Evolutionary conservation across 108 stramenopile species (phyloP).

Genomic region (Thalassiosira profunda): DNA sequence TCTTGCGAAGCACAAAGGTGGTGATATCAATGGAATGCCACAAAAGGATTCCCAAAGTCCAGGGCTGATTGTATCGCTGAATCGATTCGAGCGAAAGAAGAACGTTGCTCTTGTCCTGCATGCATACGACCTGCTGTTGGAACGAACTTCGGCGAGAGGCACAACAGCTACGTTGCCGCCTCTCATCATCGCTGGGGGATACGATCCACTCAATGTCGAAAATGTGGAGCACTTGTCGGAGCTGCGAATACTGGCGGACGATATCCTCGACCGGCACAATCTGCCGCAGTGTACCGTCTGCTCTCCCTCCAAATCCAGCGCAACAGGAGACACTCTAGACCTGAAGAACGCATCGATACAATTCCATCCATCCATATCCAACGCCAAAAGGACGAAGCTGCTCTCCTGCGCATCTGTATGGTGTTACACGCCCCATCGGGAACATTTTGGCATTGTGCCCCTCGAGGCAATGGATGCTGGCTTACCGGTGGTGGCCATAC

Average conservation of each 20-base stretch:
- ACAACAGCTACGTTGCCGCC: constrained; percentile 17
- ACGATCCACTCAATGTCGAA: constrained; percentile 93
- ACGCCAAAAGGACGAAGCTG: constrained; percentile 73
- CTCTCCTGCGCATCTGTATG: constrained; percentile 76
- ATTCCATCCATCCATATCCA: constrained; percentile 81
- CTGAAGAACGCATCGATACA: constrained; percentile 41
- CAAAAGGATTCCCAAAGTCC: constrained; percentile 5
- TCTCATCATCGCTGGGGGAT: constrained; percentile 96
- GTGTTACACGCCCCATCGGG: constrained; percentile 95
- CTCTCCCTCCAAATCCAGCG: constrained; percentile 21
- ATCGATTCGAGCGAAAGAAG: constrained; percentile 99
- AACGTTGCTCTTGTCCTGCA: constrained; percentile 79
- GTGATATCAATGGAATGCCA: constrained; percentile 19
- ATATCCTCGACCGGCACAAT: constrained; percentile 27
- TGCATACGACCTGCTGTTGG: constrained; percentile 51
- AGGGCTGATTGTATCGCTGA: constrained; percentile 82
- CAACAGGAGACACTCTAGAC: not conserved
- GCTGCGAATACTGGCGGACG: constrained; percentile 57
- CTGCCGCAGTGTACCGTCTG: constrained; percentile 17
- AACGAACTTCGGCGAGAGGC: constrained; percentile 14
- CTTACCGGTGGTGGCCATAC: constrained; percentile 86
- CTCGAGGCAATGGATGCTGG: constrained; percentile 97
- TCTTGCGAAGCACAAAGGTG: constrained; percentile 17
- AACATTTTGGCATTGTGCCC: constrained; percentile 99
- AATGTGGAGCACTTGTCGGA: constrained; percentile 95